Percentiles rank a stretch among this genome's conserved stretches.
Conservation (phyloP, 1,284 basidiomycete species). For the Butyriboletus appendiculatus region DNA sequence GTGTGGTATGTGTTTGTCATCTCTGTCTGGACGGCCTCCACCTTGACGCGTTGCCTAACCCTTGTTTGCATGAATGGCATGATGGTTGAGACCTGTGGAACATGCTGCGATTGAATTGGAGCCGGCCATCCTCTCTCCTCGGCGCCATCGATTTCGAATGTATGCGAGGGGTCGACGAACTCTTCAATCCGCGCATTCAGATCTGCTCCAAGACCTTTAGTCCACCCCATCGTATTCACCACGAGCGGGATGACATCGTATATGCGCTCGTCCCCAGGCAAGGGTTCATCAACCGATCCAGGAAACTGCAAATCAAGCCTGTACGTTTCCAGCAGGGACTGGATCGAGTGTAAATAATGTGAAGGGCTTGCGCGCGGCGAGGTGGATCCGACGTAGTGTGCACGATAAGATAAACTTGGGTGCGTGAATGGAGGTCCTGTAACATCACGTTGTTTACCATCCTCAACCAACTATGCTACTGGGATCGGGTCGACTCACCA, state of each 20-base stretch:
- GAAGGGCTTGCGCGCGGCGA: conserved; percentile 80
- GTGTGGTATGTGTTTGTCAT: conserved; percentile 50
- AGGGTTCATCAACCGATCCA: conserved; percentile 25
- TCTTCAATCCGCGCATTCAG: conserved; percentile 72
- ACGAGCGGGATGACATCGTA: conserved; percentile 76
- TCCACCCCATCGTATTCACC: conserved; percentile 97
- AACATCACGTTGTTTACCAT: neutral
- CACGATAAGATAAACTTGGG: conserved; percentile 65
- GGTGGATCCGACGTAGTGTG: conserved; percentile 83
- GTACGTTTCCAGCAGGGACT: conserved; percentile 71
- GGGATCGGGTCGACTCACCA: conserved; percentile 46
- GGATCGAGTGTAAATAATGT: conserved; percentile 75
- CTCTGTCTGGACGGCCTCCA: conserved; percentile 28
- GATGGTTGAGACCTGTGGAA: neutral
- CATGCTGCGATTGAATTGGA: conserved; percentile 33
- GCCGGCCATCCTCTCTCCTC: conserved; percentile 26
- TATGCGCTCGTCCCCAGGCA: conserved; percentile 42
- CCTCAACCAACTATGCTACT: neutral
- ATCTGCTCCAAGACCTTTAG: conserved; percentile 90
- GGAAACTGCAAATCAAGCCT: conserved; percentile 67
- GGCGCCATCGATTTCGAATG: conserved; percentile 24
- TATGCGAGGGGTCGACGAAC: conserved; percentile 57
- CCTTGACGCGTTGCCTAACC: conserved; percentile 1
- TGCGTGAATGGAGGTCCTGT: conserved; percentile 87
- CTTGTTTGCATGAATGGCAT: neutral